Conservation (phyloP, 495 filamentous ascomycete genomes). For the Xylaria acuta region DNA sequence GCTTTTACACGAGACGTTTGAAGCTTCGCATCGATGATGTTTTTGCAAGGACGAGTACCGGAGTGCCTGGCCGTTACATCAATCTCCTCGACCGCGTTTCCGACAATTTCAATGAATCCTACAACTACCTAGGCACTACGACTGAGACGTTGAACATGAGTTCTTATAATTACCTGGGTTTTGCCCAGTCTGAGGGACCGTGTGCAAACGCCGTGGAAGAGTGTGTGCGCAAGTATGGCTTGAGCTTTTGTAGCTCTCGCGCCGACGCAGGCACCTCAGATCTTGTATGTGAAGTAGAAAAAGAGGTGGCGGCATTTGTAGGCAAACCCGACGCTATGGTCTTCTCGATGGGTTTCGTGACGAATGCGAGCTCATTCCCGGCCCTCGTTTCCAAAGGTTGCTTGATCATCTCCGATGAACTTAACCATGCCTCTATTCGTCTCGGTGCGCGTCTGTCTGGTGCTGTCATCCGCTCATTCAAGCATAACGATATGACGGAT, state of each 20-base stretch:
- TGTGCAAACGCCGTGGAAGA: constrained; percentile 95
- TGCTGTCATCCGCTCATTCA: constrained; percentile 93
- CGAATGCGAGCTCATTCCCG: constrained; percentile 89
- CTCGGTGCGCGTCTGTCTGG: constrained; percentile 93
- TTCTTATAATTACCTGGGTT: constrained; percentile 99
- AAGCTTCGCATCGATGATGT: constrained; percentile 97
- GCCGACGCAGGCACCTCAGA: constrained; percentile 87
- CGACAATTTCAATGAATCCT: constrained; percentile 85
- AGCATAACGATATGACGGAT: constrained; percentile 93
- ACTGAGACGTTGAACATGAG: constrained; percentile 99
- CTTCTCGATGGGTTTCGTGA: constrained; percentile 98
- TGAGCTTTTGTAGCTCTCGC: constrained; percentile 79
- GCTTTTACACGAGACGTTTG: constrained; percentile 91
- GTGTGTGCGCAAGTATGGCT: constrained; percentile 79
- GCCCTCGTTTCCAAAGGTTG: constrained; percentile 89
- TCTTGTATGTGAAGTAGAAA: constrained; percentile 85
- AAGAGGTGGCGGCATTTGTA: constrained; percentile 85
- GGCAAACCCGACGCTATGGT: constrained; percentile 95
- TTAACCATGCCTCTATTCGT: constrained; percentile 97
- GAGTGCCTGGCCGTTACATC: constrained; percentile 92
- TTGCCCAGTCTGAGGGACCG: constrained; percentile 95
- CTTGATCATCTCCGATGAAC: constrained; percentile 92
- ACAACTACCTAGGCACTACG: constrained; percentile 83
- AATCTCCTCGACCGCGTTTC: constrained; percentile 88
- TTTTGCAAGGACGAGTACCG: constrained; percentile 88